Evolutionary conservation across 345 rosid genomes (phyloP).

Genomic region (Populus simonii): DNA sequence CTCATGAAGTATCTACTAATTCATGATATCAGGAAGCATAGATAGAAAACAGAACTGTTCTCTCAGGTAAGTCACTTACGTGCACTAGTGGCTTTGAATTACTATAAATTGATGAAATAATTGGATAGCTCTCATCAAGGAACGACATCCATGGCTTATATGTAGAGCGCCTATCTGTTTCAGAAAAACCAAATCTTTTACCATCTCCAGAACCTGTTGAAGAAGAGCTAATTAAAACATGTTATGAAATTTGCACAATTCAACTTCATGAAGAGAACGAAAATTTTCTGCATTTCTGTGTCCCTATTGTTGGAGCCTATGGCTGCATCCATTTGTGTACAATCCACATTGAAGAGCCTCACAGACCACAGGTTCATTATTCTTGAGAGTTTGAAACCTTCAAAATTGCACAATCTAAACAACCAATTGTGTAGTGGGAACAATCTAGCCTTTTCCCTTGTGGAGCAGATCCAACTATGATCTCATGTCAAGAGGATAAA

Average conservation of each 20-base stretch:
- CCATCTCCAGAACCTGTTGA: conserved; percentile 26
- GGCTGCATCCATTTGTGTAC: neutral
- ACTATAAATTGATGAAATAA: conserved; percentile 14
- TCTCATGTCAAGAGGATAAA: neutral
- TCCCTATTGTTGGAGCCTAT: neutral
- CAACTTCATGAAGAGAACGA: neutral
- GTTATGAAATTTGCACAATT: neutral
- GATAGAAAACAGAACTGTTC: neutral
- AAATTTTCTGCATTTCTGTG: neutral
- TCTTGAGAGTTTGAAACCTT: neutral
- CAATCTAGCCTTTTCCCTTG: neutral
- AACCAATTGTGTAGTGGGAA: neutral
- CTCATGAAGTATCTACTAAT: neutral
- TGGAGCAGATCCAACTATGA: neutral
- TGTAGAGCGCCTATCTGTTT: conserved; percentile 37
- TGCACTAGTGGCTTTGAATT: conserved; percentile 27
- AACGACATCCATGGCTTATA: conserved; percentile 35
- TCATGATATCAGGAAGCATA: neutral
- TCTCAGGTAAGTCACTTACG: conserved; percentile 28
- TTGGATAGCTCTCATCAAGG: conserved; percentile 20
- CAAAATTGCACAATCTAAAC: neutral
- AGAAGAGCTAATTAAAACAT: conserved; percentile 6
- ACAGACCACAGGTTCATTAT: neutral
- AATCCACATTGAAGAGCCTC: neutral
- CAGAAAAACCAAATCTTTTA: conserved; percentile 17